Base-by-base conservation (phyloP, 2,329 filamentous ascomycete species). In the Xylariaceae sp. region DNA sequence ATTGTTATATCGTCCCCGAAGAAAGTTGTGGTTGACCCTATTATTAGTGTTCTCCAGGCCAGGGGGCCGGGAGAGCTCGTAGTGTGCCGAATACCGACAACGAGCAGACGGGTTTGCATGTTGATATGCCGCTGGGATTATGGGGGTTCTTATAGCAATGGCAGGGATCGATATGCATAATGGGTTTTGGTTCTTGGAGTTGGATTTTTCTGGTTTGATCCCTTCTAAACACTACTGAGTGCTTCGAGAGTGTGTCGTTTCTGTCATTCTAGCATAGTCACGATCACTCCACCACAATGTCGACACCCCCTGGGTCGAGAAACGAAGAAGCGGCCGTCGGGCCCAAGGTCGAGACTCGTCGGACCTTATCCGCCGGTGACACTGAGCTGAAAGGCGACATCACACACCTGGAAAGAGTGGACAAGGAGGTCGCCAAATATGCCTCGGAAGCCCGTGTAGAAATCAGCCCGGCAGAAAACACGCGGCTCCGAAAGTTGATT, bases 341-440 rank as follows among this genome's bases (percentile, higher is more conserved):
- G 47, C 66, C 64, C 23, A 66, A 68, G 58, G 65, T 68, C 13
- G 70, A 75, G 51, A 65, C 70, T 53, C 72, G 73, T 50, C 67
- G 67, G 42, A 64, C 62, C 9, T 47, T 61, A 3, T 70, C 68
- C 15, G 64, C 51, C 6, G 55, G 57, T 11, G 73, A 77, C 51
- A 70, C 76, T 30, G 76, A 79, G 57, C 80, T 79, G 56, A 81
- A 82, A 56, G 61, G 63, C 51, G 80, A 81, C 47, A 76, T 80
- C 55, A 77, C 81, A 61, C 77, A 88, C 60, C 73, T 73, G 50
- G 69, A 70, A 39, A 71, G 68, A 48, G 80, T 90, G 57, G 88
- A 92, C 73, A 78, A 81, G 57, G 88, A 92, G 73, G 76, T 92
- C 44, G 86, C 87, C 53, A 82, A 86, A 70, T 92, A 92, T 74